Evolutionary conservation across 306 rosid species (phyloP), one percentile per base, ranked within the genome.

Genomic region (Dryas drummondii): DNA sequence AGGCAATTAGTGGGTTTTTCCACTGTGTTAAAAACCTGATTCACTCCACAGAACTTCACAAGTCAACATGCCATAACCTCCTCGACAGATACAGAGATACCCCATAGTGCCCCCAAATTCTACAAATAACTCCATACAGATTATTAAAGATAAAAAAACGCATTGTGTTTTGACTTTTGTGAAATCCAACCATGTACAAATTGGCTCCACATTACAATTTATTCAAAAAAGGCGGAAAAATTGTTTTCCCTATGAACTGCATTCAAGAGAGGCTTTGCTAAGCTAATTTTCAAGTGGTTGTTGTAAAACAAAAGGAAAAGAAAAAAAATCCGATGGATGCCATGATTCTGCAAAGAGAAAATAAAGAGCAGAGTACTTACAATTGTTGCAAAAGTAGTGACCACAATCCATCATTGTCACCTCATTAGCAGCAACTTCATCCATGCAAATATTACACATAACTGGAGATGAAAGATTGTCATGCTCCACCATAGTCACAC

Each of bases 321-420:
- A 77, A 14, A 26, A 7, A 44, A 14, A 22, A 66, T 15, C 3
- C 4, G 5, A 66, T 12, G 4, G 5, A n/a, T 12, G 46, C 32
- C 3, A 52, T 0, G 32, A 40, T 37, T 51, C 40, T 5, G 70
- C 12, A 41, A 16, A 71, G 7, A 47, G 49, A 66, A 44, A 37
- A 74, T 16, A n/a, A 19, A 37, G 7, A 48, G 6, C 40, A 70
- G 17, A n/a, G 47, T 37, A 58, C 82, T 84, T 32, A 84, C 87
- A 80, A 27, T 16, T 13, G 41, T 80, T 80, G 79, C 87, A 84
- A 37, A 84, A 84, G 70, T 5, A 27, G 74, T 84, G 84, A 37
- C 82, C 77, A 7, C 84, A 80, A 26, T 80, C 87, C 82, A 80
- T 77, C 40, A 41, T 19, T 11, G 87, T 80, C 56, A 46, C 72